These are phyloP conservation scores for Citrus trifoliata DNA, from an alignment of 345 rosid species.

Conservation along the genomic window DNA sequence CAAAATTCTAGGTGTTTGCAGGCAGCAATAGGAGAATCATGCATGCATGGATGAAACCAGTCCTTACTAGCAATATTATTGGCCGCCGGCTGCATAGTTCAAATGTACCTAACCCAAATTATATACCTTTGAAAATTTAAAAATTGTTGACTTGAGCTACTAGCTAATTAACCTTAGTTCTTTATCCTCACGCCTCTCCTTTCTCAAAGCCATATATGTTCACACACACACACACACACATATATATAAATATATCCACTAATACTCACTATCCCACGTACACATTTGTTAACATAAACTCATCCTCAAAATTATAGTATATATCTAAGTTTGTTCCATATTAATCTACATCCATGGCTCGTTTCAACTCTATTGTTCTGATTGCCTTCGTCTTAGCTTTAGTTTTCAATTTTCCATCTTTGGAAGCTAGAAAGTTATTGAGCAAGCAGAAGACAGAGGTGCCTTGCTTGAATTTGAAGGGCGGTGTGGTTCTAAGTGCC, in stretches of 20 bases:
- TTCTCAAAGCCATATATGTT: background rate
- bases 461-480: too few species aligned
- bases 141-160: background rate
- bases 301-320: background rate
- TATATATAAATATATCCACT: too few species aligned
- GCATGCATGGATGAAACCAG: too few species aligned
- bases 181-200: slow-evolving; percentile 11
- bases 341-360: slow-evolving; percentile 6
- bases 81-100: background rate
- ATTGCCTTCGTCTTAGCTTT: background rate
- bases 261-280: background rate
- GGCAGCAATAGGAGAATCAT: too few species aligned
- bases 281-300: background rate
- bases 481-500: too few species aligned
- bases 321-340: background rate
- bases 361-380: background rate
- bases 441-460: too few species aligned
- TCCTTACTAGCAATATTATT: background rate
- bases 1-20: too few species aligned
- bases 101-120: slow-evolving; percentile 4
- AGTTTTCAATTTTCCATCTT: background rate
- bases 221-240: too few species aligned
- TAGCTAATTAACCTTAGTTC: background rate
- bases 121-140: background rate
- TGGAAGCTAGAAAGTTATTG: too few species aligned